A percentile compares a stretch with the other conserved stretches of the same genome.
Conservation (phyloP, 345 rosid genomes). For the Linum usitatissimum region DNA sequence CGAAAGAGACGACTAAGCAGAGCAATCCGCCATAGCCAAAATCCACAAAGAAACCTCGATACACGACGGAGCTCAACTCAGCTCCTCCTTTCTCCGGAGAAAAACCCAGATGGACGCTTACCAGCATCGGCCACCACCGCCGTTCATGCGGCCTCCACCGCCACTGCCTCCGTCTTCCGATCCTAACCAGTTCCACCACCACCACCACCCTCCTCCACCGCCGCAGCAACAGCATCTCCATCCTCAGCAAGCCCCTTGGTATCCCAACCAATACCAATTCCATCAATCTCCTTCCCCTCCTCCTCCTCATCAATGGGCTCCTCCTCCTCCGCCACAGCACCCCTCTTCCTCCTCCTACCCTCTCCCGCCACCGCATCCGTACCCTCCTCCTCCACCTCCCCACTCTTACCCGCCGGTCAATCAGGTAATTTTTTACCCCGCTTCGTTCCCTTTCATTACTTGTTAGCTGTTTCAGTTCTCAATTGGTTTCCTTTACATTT, state of each 20-base stretch:
- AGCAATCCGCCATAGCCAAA: too few relatives aligned
- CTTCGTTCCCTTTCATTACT: background rate
- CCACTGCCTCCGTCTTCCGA: slow-evolving; percentile 29
- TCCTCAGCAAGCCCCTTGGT: slow-evolving; percentile 39
- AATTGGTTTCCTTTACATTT: background rate
- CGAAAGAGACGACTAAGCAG: too few relatives aligned
- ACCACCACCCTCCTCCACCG: slow-evolving; percentile 10
- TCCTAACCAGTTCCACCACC: slow-evolving; percentile 27
- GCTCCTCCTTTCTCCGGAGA: background rate
- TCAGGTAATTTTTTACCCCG: slow-evolving; percentile 24
- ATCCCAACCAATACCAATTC: slow-evolving; percentile 44
- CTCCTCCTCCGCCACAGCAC: slow-evolving; percentile 21
- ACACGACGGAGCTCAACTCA: background rate
- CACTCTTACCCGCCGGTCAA: slow-evolving; percentile 30
- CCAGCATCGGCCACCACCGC: slow-evolving; percentile 40
- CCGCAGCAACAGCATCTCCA: slow-evolving; percentile 17
- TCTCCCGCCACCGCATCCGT: slow-evolving; percentile 20
- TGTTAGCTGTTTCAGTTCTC: background rate
- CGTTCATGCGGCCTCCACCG: slow-evolving; percentile 15
- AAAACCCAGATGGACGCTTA: slow-evolving; percentile 37
- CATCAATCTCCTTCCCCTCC: slow-evolving; percentile 27
- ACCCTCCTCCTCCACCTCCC: slow-evolving; percentile 34
- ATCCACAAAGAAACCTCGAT: background rate
- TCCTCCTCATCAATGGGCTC: slow-evolving; percentile 15
- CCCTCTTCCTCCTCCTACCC: slow-evolving; percentile 20